These are phyloP conservation scores for Kwoniella botswanensis DNA, from an alignment of 768 basidiomycete genomes.

Conservation along the genomic window DNA sequence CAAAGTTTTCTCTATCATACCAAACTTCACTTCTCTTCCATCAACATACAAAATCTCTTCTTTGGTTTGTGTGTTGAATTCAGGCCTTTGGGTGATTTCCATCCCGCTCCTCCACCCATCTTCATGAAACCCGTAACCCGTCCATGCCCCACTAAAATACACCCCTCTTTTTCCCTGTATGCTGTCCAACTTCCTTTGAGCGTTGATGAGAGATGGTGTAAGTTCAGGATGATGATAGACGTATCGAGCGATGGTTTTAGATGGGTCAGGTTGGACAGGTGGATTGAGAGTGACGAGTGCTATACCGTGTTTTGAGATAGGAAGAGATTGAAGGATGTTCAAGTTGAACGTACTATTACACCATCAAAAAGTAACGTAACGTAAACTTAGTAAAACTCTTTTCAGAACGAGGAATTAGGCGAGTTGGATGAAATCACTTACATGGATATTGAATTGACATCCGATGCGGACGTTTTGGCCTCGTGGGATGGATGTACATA, in stretches of 20 bases:
- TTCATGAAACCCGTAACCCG: conserved; percentile 22
- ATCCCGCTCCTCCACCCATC: conserved; percentile 13
- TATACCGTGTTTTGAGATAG: conserved; percentile 9
- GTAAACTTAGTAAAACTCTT: no score
- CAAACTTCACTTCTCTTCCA: neutral
- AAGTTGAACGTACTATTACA: conserved; percentile 19
- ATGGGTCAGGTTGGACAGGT: conserved; percentile 8
- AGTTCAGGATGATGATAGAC: conserved; percentile 19
- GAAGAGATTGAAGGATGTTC: conserved; percentile 12
- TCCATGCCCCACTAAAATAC: conserved; percentile 19
- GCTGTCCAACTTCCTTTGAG: conserved; percentile 3
- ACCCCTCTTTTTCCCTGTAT: conserved; percentile 15
- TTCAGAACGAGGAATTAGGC: no score
- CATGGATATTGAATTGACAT: conserved; percentile 18
- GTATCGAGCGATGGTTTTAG: conserved; percentile 12
- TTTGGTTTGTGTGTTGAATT: conserved; percentile 6
- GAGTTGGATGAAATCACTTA: neutral
- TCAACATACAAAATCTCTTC: conserved; percentile 1
- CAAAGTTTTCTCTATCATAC: neutral
- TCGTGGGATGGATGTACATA: conserved; percentile 11
- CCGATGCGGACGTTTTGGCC: conserved; percentile 11
- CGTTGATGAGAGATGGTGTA: conserved; percentile 3
- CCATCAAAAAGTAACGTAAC: no score
- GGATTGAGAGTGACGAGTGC: conserved; percentile 18
- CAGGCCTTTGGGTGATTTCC: conserved; percentile 9